A percentile compares a stretch with the other conserved stretches of the same genome.
phyloP scores from a whole-genome alignment of 805 yeast genomes.

The Metschnikowia bowlesiae region DNA sequence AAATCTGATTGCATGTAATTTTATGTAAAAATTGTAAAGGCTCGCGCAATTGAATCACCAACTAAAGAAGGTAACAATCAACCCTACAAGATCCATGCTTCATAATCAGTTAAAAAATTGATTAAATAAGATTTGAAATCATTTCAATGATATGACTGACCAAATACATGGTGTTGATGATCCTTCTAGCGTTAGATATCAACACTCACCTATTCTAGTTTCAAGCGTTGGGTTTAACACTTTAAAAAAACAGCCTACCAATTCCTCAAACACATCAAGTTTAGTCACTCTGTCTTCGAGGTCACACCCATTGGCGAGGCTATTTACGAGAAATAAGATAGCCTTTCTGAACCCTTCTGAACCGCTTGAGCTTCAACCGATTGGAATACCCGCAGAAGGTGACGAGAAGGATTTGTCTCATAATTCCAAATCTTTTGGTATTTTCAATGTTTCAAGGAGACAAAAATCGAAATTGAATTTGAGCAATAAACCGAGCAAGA shows the following conservation, averaged over 20 bases:
- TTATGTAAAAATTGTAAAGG: neutral
- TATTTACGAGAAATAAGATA: constrained; percentile 7
- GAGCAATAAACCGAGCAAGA: neutral
- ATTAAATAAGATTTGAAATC: neutral
- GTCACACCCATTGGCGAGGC: constrained; percentile 3
- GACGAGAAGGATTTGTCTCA: neutral
- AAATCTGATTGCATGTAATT: neutral
- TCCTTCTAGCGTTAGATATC: neutral
- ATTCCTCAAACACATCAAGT: constrained; percentile 9
- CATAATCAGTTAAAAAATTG: neutral
- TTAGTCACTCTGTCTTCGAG: constrained; percentile 4
- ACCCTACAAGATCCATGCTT: neutral
- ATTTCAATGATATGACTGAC: neutral
- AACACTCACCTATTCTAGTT: constrained; percentile 6
- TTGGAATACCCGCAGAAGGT: neutral
- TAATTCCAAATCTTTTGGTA: neutral
- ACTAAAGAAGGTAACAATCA: neutral
- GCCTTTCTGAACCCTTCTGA: neutral
- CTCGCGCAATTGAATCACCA: neutral
- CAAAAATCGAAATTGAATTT: constrained; percentile 5
- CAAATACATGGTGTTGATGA: neutral
- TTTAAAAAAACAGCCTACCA: constrained; percentile 11
- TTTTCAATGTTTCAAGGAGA: constrained; percentile 5
- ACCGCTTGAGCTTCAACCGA: neutral
- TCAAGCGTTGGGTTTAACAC: constrained; percentile 15